Evolutionary conservation across 805 yeast species (phyloP), one percentile per base, ranked within the genome.

Genomic region (Nakazawaea ambrosiae): DNA sequence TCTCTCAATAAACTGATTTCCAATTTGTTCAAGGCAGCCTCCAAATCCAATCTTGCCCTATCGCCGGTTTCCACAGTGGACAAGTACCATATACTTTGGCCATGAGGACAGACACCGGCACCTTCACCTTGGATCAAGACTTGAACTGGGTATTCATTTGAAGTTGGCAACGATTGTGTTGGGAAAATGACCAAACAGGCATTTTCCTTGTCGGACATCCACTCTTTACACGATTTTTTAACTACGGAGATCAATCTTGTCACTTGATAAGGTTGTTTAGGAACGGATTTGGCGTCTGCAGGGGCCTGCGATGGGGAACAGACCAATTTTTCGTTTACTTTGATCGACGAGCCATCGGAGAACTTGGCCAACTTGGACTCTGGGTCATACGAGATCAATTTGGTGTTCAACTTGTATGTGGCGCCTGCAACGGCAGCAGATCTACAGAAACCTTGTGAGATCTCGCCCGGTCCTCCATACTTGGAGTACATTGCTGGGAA

Each of bases 371-470:
- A 64, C 50, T 83, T 80, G 22, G 75, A 63, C 20, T 57, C 61
- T 25, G 81, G 75, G 55, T 90, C 90, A 60, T 66, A 87, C 26
- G 75, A 73, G 4, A 62, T 62, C 36, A 90, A 59, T 27, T 68
- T 63, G 12, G 92, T 81, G 53, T 81, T 78, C 39, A 90, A 67
- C 57, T 88, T 87, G 62, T 92, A 90, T 24, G 94, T 86, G 38
- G 97, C 82, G 38, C 97, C 97, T 15, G 92, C 97, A 45, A 90
- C 97, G 11, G 98, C 98, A 3, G 97, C 97, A 41, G 95, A 83
- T 49, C 98, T 73, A 62, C 97, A 90, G 59, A 92, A 90, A 2
- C 97, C 98, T 63, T 90, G 98, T 12, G 95, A 80, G 20, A 90
- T 66, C 60, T 90, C 98, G 37, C 97, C 96, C 0, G 95, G 89